These are phyloP conservation scores for Morella rubra DNA, from an alignment of 306 rosid species.

Conservation along the genomic window DNA sequence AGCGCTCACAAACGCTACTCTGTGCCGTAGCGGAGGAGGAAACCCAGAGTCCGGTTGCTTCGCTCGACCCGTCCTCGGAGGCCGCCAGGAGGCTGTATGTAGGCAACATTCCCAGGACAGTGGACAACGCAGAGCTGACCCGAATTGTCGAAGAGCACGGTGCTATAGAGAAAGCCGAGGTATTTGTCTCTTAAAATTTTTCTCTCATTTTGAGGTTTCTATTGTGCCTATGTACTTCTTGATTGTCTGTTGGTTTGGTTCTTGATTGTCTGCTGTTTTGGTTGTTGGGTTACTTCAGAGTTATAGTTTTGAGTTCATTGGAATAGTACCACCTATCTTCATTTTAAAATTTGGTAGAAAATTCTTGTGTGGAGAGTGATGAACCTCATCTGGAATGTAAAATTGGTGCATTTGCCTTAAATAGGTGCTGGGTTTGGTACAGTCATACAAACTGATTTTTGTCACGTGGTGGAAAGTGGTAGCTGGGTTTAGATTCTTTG, in stretches of 20 bases:
- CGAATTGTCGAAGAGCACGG: slow-evolving; percentile 78
- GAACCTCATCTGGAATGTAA: no score
- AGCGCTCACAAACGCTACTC: slow-evolving; percentile 27
- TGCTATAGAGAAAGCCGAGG: slow-evolving; percentile 87
- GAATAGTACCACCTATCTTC: not conserved
- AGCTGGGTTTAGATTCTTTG: not conserved
- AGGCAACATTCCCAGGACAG: slow-evolving; percentile 83
- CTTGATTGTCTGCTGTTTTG: not conserved
- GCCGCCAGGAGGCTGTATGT: slow-evolving; percentile 70
- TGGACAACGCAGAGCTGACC: slow-evolving; percentile 61
- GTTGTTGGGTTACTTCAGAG: not conserved
- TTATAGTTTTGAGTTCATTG: not conserved
- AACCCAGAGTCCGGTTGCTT: slow-evolving; percentile 35
- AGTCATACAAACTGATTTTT: not conserved
- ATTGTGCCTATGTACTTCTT: not conserved
- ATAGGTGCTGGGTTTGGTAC: not conserved
- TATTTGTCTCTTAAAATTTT: not conserved
- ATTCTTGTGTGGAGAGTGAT: no score
- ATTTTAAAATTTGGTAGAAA: no score
- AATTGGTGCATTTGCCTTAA: not conserved
- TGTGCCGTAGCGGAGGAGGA: slow-evolving; percentile 65
- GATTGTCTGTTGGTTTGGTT: not conserved
- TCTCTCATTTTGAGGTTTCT: not conserved
- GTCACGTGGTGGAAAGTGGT: not conserved
- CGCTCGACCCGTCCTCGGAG: slow-evolving; percentile 37